Evolutionary conservation across 2,329 filamentous ascomycete genomes (phyloP), one percentile per base, ranked within the genome.

Genomic region (Tolypocladium nubicola): DNA sequence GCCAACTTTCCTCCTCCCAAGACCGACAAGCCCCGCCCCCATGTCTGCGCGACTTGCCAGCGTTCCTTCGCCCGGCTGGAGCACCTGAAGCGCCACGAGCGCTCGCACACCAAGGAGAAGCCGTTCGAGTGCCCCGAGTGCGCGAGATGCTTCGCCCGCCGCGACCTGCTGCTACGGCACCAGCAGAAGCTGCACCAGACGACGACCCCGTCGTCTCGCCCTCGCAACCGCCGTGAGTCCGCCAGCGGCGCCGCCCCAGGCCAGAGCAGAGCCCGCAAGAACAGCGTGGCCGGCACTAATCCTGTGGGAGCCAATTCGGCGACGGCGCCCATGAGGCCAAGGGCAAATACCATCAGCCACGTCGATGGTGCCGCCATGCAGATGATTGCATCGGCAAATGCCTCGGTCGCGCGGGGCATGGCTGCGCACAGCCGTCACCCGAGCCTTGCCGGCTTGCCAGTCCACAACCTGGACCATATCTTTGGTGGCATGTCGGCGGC

Each of bases 131-230:
- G 94, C 67, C 90, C 90, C 35, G 90, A 97, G 72, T 99, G 94
- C 73, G 83, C 90, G 41, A 79, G 94, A 74, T 97, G 94, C 75
- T 99, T 99, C 74, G 94, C 94, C 59, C 85, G 94, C 60, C 85
- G 94, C 63, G 94, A 99, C 73, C 75, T 99, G 64, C 81, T 99
- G 57, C 78, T 99, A 63, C 85, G 94, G 59, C 94, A 99, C 74
- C 94, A 99, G 79, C 94, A 99, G 79, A 99, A 99, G 79, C 82
- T 99, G 53, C 94, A 99, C 71, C 90, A 96, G 80, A 90, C 90
- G 33, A 89, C 90, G 14, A 91, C 91, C 0, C 89, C 94, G 7
- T 91, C 91, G 7, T 87, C 91, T 52, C 85, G 92, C 60, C 91
- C 92, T 52, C 85, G 92, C 65, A 92, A 90, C 65, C 88, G 93